These are phyloP conservation scores for Penicillium sp. DNA, from an alignment of 2,329 filamentous ascomycete genomes.

Conservation along the genomic window DNA sequence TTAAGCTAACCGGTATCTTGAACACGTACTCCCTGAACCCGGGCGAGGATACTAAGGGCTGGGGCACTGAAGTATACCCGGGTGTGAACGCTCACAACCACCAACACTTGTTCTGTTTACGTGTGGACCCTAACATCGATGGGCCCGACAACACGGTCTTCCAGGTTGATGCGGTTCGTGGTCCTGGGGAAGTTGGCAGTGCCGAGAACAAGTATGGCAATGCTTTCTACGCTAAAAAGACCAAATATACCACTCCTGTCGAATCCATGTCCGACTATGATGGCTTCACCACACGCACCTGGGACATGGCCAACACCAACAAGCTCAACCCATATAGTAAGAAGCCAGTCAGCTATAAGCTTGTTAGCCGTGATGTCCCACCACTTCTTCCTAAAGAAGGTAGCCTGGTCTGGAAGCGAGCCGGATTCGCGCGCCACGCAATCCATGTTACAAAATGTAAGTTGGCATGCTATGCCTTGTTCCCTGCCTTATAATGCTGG, in stretches of 20 bases:
- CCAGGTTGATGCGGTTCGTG: conserved; percentile 72
- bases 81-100: conserved; percentile 95
- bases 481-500: background rate
- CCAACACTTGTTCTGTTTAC: conserved; percentile 90
- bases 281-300: conserved; percentile 73
- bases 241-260: conserved; percentile 69
- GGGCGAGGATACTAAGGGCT: conserved; percentile 78
- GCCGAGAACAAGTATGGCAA: conserved; percentile 86
- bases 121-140: conserved; percentile 83
- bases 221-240: conserved; percentile 83
- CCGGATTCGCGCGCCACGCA: conserved; percentile 81
- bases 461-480: conserved; percentile 28
- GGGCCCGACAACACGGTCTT: conserved; percentile 82
- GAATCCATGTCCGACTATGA: conserved; percentile 77
- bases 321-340: conserved; percentile 83
- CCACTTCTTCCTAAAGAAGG: conserved; percentile 75
- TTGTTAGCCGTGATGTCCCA: conserved; percentile 83
- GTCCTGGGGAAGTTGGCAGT: conserved; percentile 73
- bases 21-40: conserved; percentile 85
- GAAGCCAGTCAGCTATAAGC: conserved; percentile 83
- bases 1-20: conserved; percentile 86
- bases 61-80: conserved; percentile 89
- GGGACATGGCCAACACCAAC: conserved; percentile 85
- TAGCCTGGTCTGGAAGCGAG: conserved; percentile 83
- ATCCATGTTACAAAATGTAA: conserved; percentile 87